Evolutionary conservation across 768 basidiomycete genomes (phyloP), one percentile per base, ranked within the genome.

Genomic region (Xerocomus brunneocitrinus): DNA sequence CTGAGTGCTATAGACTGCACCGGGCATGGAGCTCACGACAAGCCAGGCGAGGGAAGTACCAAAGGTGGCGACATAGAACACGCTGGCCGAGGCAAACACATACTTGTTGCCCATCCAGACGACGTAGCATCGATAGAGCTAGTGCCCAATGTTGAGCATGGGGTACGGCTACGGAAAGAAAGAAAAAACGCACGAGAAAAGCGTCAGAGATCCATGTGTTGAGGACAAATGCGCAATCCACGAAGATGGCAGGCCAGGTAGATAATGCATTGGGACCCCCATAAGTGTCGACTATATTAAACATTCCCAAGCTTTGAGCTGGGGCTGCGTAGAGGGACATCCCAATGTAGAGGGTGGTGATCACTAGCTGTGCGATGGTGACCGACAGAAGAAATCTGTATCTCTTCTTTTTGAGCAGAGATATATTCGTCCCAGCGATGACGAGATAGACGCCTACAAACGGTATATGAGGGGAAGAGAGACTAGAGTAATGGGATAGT

Each of bases 81-180:
- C 2, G 5, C 12, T 31, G 2, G 63, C 58, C 0, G 48, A 1
- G 5, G 22, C 32, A 0, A 60, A 0, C 0, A 30, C 40, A 25
- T 4, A 32, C 30, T 14, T 27, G 52, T 57, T 50, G 2, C 32
- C 54, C 56, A 48, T 53, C 39, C 58, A 63, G 32, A 66, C 53
- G 40, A 64, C 27, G 32, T 66, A 50, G 24, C 58, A 66, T 8
- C 64, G 64, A 25, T 65, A 65, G 27, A 65, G 55, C 63, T 53
- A 16, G 7, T 10, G 22, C 14, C 10, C 13, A 14, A n/a, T 5
- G 9, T 30, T 36, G 8, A 30, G 19, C 9, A 13, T 10, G 0
- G 13, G 2, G 14, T 5, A 12, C 5, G 12, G 4, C 24, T 25
- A 8, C 8, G 9, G 3, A 8, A n/a, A 22, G 27, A 12, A 7